These are phyloP conservation scores for Puccinia novopanici DNA, from an alignment of 1,284 basidiomycete species.

Conservation along the genomic window DNA sequence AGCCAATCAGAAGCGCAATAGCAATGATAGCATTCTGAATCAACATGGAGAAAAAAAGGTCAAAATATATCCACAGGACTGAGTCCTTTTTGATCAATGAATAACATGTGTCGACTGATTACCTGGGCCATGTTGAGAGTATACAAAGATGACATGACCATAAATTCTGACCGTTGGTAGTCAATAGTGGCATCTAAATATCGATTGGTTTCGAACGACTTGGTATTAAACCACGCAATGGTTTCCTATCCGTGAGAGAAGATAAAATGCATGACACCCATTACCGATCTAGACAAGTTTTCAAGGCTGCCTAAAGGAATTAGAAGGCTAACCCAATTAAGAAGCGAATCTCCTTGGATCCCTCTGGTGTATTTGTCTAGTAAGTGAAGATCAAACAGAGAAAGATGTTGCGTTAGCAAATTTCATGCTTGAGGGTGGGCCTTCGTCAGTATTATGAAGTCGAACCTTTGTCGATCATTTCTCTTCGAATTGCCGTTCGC, in stretches of 20 bases:
- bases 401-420: background rate
- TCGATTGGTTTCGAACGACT: conserved; percentile 74
- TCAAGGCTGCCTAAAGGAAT: conserved; percentile 74
- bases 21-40: conserved; percentile 62
- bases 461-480: conserved; percentile 53
- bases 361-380: conserved; percentile 48
- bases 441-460: background rate
- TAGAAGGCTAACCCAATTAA: conserved; percentile 63
- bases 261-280: background rate
- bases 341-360: conserved; percentile 41
- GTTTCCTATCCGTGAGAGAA: conserved; percentile 58
- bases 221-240: conserved; percentile 76
- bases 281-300: conserved; percentile 46
- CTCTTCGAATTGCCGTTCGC: conserved; percentile 65
- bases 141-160: conserved; percentile 73
- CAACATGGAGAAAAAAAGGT: conserved; percentile 9
- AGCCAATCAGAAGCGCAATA: conserved; percentile 73
- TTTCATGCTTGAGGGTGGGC: background rate
- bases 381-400: background rate
- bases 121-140: conserved; percentile 74
- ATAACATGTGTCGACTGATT: conserved; percentile 56
- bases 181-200: conserved; percentile 73
- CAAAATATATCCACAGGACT: background rate
- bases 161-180: conserved; percentile 74
- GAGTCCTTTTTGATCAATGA: background rate